Evolutionary conservation across 805 yeast genomes (phyloP).

Genomic region (Candida sphagnicola): DNA sequence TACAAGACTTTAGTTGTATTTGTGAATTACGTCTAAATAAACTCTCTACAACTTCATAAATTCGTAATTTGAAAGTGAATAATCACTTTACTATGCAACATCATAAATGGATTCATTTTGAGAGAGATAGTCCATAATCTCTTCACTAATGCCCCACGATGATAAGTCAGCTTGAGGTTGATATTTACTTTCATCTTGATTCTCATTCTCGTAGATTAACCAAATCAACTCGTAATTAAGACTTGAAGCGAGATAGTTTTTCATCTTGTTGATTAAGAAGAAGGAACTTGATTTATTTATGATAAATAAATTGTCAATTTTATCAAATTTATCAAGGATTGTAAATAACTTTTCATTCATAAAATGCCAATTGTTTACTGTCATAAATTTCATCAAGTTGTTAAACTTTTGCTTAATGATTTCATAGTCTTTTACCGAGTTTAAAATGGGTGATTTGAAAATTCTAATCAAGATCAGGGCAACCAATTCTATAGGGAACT

Average conservation of each 20-base stretch:
- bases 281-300: slow-evolving; percentile 12
- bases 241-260: slow-evolving; percentile 31
- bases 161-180: slow-evolving; percentile 4
- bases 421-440: slow-evolving; percentile 20
- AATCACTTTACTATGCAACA: background rate
- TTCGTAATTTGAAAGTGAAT: background rate
- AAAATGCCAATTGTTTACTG: slow-evolving; percentile 18
- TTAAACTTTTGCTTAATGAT: slow-evolving; percentile 21
- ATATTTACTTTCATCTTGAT: slow-evolving; percentile 7
- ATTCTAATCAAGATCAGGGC: slow-evolving; percentile 27
- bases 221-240: slow-evolving; percentile 38
- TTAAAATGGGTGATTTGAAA: slow-evolving; percentile 28
- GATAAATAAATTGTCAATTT: slow-evolving; percentile 9
- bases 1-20: background rate
- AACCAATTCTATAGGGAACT: slow-evolving; percentile 33
- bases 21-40: background rate
- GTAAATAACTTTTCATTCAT: slow-evolving; percentile 19
- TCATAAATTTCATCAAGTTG: slow-evolving; percentile 15
- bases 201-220: slow-evolving; percentile 28
- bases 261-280: slow-evolving; percentile 30
- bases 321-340: slow-evolving; percentile 22
- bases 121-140: slow-evolving; percentile 15
- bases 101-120: slow-evolving; percentile 18
- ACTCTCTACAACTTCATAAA: background rate
- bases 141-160: slow-evolving; percentile 24